A percentile compares a stretch with the other conserved stretches of the same genome.
Conservation (phyloP, 1,284 basidiomycete genomes). For the Cronartium quercuum region DNA sequence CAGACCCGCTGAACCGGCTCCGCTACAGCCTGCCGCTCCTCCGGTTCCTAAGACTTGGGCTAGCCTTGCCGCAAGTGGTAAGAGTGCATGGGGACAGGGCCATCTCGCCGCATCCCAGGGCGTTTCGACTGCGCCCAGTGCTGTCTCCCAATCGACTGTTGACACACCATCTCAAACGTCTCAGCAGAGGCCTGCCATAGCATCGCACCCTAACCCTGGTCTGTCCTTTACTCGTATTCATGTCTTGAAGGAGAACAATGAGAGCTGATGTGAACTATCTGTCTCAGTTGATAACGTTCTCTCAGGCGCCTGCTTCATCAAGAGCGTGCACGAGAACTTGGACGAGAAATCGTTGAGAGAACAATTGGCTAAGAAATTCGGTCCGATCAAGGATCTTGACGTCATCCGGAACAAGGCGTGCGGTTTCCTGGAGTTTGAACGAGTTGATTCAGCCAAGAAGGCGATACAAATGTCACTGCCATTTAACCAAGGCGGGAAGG, state of each 20-base stretch:
- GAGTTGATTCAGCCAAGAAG: constrained; percentile 69
- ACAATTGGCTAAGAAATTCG: constrained; percentile 66
- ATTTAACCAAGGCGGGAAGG: constrained; percentile 67
- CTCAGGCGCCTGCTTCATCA: constrained; percentile 37
- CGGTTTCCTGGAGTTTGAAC: constrained; percentile 84
- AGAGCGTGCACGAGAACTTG: constrained; percentile 71
- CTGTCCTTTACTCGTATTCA: not conserved
- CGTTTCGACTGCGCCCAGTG: constrained; percentile 56
- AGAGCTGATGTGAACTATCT: constrained; percentile 64
- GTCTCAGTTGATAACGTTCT: constrained; percentile 53
- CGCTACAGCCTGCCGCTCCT: constrained; percentile 56
- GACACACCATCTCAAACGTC: constrained; percentile 48
- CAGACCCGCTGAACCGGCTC: constrained; percentile 45
- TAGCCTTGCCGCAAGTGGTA: constrained; percentile 72
- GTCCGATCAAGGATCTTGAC: constrained; percentile 78
- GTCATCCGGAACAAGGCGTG: constrained; percentile 82
- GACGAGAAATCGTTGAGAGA: constrained; percentile 59
- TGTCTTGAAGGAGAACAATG: constrained; percentile 55
- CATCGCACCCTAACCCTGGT: constrained; percentile 19
- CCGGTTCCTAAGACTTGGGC: constrained; percentile 76
- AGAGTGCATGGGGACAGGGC: constrained; percentile 69
- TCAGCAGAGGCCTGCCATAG: constrained; percentile 35
- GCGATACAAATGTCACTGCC: constrained; percentile 72
- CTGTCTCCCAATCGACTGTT: constrained; percentile 57
- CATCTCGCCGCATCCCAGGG: constrained; percentile 68